These are phyloP conservation scores for Echinochloa phyllopogon DNA, from an alignment of 176 grass and related monocot species.

Conservation along the genomic window DNA sequence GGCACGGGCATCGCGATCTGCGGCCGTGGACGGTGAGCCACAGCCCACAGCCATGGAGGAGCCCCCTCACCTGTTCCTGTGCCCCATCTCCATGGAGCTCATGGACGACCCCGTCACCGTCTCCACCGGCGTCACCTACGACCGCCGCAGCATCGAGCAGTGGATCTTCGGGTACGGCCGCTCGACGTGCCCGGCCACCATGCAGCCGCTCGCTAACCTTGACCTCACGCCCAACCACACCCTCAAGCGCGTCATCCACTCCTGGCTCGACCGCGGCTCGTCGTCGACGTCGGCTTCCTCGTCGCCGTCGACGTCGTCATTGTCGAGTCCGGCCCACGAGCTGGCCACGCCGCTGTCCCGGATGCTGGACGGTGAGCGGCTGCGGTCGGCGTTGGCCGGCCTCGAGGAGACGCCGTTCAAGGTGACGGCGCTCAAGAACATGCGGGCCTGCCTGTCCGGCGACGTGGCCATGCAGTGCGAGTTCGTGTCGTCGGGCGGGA, in stretches of 20 bases:
- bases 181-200: constrained; percentile 78
- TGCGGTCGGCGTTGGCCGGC: constrained; percentile 46
- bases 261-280: constrained; percentile 52
- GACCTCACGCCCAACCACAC: constrained; percentile 94
- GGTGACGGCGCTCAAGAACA: constrained; percentile 62
- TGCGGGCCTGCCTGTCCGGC: constrained; percentile 46
- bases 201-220: constrained; percentile 64
- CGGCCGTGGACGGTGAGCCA: not conserved
- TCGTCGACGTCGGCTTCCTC: constrained; percentile 23
- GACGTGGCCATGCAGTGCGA: constrained; percentile 51
- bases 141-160: constrained; percentile 80
- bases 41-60: constrained; percentile 30
- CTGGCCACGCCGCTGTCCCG: constrained; percentile 43
- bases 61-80: constrained; percentile 62
- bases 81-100: constrained; percentile 94
- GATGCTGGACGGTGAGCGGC: constrained; percentile 43
- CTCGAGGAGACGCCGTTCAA: constrained; percentile 82
- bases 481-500: constrained; percentile 57
- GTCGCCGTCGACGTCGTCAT: constrained; percentile 41
- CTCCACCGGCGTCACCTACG: constrained; percentile 85
- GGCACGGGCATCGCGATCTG: constrained; percentile 22
- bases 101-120: constrained; percentile 90
- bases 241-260: constrained; percentile 77
- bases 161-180: constrained; percentile 75
- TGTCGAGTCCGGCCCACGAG: constrained; percentile 40